Conservation (phyloP, 2,329 filamentous ascomycete genomes). For the Xylariaceae sp. region DNA sequence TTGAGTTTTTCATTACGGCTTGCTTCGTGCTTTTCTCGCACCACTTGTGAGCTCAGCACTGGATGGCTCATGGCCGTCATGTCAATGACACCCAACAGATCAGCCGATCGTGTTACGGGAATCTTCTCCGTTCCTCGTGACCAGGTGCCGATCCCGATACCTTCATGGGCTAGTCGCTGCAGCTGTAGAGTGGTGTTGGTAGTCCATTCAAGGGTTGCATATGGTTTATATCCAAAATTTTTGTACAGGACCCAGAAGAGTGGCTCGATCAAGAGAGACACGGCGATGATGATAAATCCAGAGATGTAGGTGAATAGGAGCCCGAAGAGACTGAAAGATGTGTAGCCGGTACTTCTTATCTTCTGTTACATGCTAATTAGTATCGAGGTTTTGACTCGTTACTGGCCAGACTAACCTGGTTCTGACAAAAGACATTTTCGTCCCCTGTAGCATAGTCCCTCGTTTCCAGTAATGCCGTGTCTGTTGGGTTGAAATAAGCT, state of each 20-base stretch:
- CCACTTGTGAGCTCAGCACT: no score
- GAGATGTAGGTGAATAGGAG: background rate
- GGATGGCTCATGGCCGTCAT: no score
- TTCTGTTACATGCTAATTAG: background rate
- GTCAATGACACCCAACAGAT: no score
- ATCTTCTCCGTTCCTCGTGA: no score
- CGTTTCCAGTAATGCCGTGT: background rate
- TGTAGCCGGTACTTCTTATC: background rate
- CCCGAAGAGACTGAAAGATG: background rate
- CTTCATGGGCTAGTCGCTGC: background rate
- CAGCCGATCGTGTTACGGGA: no score
- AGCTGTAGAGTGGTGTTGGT: background rate
- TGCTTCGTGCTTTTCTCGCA: no score
- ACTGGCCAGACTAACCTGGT: background rate
- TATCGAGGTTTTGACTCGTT: no score
- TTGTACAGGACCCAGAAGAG: background rate
- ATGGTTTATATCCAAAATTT: background rate
- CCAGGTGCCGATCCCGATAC: no score
- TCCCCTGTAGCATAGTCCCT: background rate
- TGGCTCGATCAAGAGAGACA: background rate
- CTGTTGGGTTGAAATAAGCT: background rate
- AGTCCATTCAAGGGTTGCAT: background rate
- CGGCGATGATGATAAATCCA: background rate
- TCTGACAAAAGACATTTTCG: background rate
- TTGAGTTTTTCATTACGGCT: no score